Percentiles rank a stretch among this genome's conserved stretches.
These are phyloP conservation scores for Podila minutissima DNA, from an alignment of 192 early-diverging fungal genomes.

Conservation along the genomic window DNA sequence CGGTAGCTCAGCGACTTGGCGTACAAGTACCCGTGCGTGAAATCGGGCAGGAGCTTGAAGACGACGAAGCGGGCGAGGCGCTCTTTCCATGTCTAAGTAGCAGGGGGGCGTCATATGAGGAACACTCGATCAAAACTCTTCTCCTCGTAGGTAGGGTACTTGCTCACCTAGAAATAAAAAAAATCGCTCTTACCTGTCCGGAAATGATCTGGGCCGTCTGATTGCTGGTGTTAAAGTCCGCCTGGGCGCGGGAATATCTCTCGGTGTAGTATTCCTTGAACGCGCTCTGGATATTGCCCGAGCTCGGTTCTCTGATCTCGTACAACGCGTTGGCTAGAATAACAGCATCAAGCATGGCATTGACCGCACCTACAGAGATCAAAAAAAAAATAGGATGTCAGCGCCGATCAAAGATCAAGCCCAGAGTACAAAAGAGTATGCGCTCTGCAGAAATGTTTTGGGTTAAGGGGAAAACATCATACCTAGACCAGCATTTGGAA, in stretches of 20 bases:
- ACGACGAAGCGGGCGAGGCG: background rate
- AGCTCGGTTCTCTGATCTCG: background rate
- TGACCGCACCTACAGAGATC: slow-evolving; percentile 17
- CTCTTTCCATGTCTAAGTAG: too few species aligned
- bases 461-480: background rate
- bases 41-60: background rate
- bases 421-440: background rate
- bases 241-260: slow-evolving; percentile 3
- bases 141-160: too few species aligned
- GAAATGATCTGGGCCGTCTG: slow-evolving; percentile 7
- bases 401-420: background rate
- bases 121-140: too few species aligned
- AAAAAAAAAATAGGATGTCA: background rate
- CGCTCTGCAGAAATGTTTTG: too few species aligned
- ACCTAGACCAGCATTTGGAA: slow-evolving; percentile 17
- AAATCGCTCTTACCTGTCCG: slow-evolving; percentile 15
- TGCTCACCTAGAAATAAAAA: too few species aligned
- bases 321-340: slow-evolving; percentile 24
- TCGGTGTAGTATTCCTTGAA: slow-evolving; percentile 16
- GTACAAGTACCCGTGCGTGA: background rate
- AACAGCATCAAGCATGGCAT: slow-evolving; percentile 21
- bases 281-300: slow-evolving; percentile 12
- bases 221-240: slow-evolving; percentile 1
- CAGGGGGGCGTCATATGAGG: too few species aligned
- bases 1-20: background rate